Evolutionary conservation across 2,329 filamentous ascomycete species (phyloP).

Genomic region (Botryosphaeria dothidea): DNA sequence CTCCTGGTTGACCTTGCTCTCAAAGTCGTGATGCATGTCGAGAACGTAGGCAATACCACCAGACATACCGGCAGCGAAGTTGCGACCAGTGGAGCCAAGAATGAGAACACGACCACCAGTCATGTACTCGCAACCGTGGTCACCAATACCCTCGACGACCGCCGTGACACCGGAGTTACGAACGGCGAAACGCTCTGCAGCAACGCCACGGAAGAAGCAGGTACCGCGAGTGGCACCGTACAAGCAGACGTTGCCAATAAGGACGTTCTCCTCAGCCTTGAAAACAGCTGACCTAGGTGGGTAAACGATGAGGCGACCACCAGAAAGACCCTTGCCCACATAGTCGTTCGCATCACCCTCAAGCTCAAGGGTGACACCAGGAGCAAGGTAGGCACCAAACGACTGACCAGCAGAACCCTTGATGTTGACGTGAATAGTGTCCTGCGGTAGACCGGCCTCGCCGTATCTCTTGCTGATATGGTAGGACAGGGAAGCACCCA

Average conservation of each 20-base stretch:
- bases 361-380: slow-evolving; percentile 90
- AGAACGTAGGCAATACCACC: slow-evolving; percentile 95
- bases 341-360: slow-evolving; percentile 97
- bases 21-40: slow-evolving; percentile 85
- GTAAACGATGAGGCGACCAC: slow-evolving; percentile 90
- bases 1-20: slow-evolving; percentile 91
- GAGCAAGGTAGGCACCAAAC: slow-evolving; percentile 90
- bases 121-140: slow-evolving; percentile 99
- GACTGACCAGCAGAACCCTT: slow-evolving; percentile 96
- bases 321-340: slow-evolving; percentile 92
- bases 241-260: slow-evolving; percentile 91
- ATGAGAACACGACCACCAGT: slow-evolving; percentile 89
- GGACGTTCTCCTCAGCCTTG: slow-evolving; percentile 93
- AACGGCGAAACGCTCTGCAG: slow-evolving; percentile 94
- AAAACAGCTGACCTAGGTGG: slow-evolving; percentile 87
- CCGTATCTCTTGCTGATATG: slow-evolving; percentile 93
- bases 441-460: slow-evolving; percentile 82
- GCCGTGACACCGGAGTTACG: slow-evolving; percentile 94
- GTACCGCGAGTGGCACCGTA: slow-evolving; percentile 90
- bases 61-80: slow-evolving; percentile 98
- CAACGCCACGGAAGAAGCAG: slow-evolving; percentile 96
- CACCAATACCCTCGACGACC: slow-evolving; percentile 94
- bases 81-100: slow-evolving; percentile 86
- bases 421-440: slow-evolving; percentile 95
- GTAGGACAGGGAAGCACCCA: slow-evolving; percentile 93